These are phyloP conservation scores for Aspergillus tubingensis DNA, from an alignment of 2,329 filamentous ascomycete species.

Conservation along the genomic window DNA sequence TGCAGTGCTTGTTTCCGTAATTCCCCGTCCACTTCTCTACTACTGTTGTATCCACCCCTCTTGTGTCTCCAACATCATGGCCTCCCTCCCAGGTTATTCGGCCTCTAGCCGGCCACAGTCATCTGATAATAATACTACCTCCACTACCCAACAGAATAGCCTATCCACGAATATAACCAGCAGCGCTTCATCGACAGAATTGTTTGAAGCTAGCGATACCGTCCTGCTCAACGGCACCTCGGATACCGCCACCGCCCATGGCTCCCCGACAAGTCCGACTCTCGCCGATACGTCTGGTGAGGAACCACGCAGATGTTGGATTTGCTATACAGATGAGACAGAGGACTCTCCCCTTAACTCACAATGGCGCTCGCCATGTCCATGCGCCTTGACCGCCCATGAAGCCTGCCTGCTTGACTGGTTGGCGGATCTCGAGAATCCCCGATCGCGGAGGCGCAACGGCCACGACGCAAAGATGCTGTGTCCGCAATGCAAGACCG, in stretches of 20 bases:
- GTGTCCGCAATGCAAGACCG: constrained; percentile 87
- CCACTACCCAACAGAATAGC: constrained; percentile 17
- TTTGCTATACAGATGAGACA: constrained; percentile 67
- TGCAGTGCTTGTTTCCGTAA: constrained; percentile 9
- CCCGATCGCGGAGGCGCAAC: constrained; percentile 52
- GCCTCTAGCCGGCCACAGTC: constrained; percentile 29
- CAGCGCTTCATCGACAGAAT: constrained; percentile 16
- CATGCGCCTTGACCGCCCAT: constrained; percentile 86
- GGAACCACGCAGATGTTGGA: constrained; percentile 63
- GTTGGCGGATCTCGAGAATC: constrained; percentile 84
- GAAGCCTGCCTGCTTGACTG: constrained; percentile 87
- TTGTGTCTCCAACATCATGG: constrained; percentile 30
- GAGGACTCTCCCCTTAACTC: constrained; percentile 62
- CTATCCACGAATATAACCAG: neutral
- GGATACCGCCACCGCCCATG: constrained; percentile 20
- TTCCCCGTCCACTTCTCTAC: constrained; percentile 6
- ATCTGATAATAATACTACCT: constrained; percentile 29
- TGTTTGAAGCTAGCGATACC: constrained; percentile 32
- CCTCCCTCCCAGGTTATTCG: constrained; percentile 37
- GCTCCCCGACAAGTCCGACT: constrained; percentile 17
- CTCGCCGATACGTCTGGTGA: constrained; percentile 19
- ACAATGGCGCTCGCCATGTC: constrained; percentile 84
- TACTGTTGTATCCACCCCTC: neutral
- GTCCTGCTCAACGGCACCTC: constrained; percentile 32
- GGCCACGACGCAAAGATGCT: constrained; percentile 63